phyloP scores from a whole-genome alignment of 1,139 yeast species.

The Komagataea norvegica region DNA sequence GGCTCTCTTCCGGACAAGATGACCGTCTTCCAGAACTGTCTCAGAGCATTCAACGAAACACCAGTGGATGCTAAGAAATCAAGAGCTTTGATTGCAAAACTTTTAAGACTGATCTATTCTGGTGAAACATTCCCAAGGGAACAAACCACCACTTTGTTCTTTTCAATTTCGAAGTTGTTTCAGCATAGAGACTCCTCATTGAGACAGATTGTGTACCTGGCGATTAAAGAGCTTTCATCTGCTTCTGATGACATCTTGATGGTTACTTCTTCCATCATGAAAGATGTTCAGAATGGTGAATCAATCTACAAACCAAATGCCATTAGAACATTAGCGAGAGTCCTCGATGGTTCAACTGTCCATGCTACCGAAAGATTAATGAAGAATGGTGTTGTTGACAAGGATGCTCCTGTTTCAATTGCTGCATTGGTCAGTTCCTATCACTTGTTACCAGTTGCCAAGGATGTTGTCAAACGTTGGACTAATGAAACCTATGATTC shows the following conservation, averaged over 20 bases:
- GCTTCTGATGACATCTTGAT: conserved; percentile 89
- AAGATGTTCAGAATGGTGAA: conserved; percentile 90
- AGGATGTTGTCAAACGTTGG: conserved; percentile 90
- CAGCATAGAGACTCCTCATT: conserved; percentile 89
- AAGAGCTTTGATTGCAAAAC: conserved; percentile 68
- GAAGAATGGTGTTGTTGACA: conserved; percentile 90
- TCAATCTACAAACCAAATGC: conserved; percentile 90
- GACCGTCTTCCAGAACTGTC: conserved; percentile 96
- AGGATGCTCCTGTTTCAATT: conserved; percentile 80
- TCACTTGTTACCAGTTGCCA: conserved; percentile 83
- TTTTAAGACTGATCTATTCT: conserved; percentile 66
- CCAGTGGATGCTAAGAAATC: conserved; percentile 88
- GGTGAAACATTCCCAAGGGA: conserved; percentile 86
- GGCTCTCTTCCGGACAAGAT: conserved; percentile 81
- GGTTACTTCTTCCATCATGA: conserved; percentile 98
- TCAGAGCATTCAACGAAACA: conserved; percentile 86
- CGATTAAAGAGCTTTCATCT: conserved; percentile 83
- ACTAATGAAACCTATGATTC: conserved; percentile 92
- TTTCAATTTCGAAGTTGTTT: conserved; percentile 88
- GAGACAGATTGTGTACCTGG: conserved; percentile 90
- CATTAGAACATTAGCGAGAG: conserved; percentile 83
- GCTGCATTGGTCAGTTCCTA: conserved; percentile 92
- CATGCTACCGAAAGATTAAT: conserved; percentile 91
- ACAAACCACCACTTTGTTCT: conserved; percentile 90
- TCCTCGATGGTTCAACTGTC: conserved; percentile 87